A percentile compares a stretch with the other conserved stretches of the same genome.
Evolutionary conservation across 257 asterid species (phyloP).

Genomic region (Scutellaria minor): DNA sequence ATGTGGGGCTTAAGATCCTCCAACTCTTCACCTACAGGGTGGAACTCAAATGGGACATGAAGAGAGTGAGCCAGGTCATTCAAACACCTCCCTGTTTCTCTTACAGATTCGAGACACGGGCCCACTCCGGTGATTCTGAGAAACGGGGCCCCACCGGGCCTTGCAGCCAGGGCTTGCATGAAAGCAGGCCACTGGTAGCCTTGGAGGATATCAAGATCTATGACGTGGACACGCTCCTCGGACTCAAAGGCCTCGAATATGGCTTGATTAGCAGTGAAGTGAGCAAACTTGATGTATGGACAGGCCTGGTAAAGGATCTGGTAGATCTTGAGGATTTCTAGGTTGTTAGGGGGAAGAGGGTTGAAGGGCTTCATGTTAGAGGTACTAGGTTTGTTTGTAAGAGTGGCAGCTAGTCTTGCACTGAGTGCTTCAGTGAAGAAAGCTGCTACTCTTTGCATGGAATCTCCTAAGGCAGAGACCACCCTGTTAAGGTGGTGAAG

Average conservation of each 20-base stretch:
- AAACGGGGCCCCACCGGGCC: conserved; percentile 85
- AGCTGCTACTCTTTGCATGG: conserved; percentile 89
- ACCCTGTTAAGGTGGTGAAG: conserved; percentile 74
- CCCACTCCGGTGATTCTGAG: conserved; percentile 85
- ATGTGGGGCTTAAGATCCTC: conserved; percentile 79
- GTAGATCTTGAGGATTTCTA: conserved; percentile 80
- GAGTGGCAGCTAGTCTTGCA: conserved; percentile 69
- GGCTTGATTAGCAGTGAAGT: conserved; percentile 88
- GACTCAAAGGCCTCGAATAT: conserved; percentile 83
- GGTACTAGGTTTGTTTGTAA: conserved; percentile 60
- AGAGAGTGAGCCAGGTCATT: conserved; percentile 76
- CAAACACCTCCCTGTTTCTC: conserved; percentile 76
- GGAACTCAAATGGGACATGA: conserved; percentile 78
- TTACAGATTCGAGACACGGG: conserved; percentile 58
- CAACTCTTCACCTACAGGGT: conserved; percentile 71
- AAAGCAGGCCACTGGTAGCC: conserved; percentile 97
- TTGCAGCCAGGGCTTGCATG: conserved; percentile 86
- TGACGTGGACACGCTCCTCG: conserved; percentile 74
- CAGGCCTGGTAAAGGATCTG: conserved; percentile 91
- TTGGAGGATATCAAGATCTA: conserved; percentile 84
- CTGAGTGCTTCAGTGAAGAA: conserved; percentile 77
- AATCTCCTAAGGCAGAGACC: conserved; percentile 73
- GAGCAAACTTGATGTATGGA: conserved; percentile 84
- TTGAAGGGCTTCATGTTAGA: conserved; percentile 54
- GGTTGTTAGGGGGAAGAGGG: conserved; percentile 72